Percentiles rank a stretch among this genome's conserved stretches.
phyloP scores from a whole-genome alignment of 106 monocot species.

The Acorus gramineus region DNA sequence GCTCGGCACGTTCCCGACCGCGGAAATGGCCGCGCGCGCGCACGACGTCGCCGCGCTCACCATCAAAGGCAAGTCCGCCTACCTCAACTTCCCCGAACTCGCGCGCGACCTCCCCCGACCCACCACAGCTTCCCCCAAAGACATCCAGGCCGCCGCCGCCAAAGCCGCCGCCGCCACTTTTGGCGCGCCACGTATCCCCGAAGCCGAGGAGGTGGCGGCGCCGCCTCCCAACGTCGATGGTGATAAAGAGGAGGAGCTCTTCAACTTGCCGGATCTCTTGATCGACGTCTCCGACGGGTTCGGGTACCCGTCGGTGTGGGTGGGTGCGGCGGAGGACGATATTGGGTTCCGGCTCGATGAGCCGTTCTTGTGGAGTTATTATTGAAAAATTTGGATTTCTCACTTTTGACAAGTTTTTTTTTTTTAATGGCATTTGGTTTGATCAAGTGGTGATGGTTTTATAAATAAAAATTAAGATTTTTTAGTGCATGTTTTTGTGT shows the following conservation, averaged over 20 bases:
- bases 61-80: conserved; percentile 68
- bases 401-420: too few relatives aligned
- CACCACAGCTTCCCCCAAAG: conserved; percentile 54
- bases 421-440: too few relatives aligned
- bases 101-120: conserved; percentile 63
- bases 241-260: conserved; percentile 30
- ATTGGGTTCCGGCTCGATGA: conserved; percentile 46
- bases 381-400: not conserved
- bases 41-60: conserved; percentile 86
- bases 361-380: conserved; percentile 45
- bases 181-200: not conserved
- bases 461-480: too few relatives aligned
- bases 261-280: conserved; percentile 78
- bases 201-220: too few relatives aligned
- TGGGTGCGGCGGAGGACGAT: conserved; percentile 16
- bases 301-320: conserved; percentile 13
- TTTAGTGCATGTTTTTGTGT: too few relatives aligned
- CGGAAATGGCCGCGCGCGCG: conserved; percentile 92
- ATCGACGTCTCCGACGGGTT: conserved; percentile 27
- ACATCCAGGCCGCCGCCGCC: conserved; percentile 76
- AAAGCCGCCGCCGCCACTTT: conserved; percentile 45
- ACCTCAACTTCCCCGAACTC: conserved; percentile 77
- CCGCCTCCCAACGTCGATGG: not conserved
- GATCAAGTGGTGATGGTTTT: too few relatives aligned
- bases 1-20: conserved; percentile 80